These are phyloP conservation scores for Barnettozyma hawaiiensis DNA, from an alignment of 1,139 yeast species.

Conservation along the genomic window DNA sequence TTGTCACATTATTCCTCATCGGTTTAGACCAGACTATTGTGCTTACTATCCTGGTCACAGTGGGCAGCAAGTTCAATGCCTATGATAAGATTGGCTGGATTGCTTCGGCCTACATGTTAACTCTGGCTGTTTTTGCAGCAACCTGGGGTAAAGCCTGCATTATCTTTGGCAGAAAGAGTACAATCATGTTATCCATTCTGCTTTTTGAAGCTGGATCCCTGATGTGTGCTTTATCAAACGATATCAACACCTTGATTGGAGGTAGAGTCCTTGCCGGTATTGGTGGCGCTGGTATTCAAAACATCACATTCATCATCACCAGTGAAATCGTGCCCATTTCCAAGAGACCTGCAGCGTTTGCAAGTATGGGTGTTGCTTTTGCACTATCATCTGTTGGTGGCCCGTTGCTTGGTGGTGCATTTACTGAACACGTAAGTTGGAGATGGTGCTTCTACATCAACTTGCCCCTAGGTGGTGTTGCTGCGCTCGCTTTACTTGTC, in stretches of 20 bases:
- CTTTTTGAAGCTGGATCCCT: constrained; percentile 62
- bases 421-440: constrained; percentile 59
- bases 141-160: constrained; percentile 59
- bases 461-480: constrained; percentile 60
- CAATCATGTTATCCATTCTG: constrained; percentile 43
- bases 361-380: constrained; percentile 47
- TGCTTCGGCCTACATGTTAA: constrained; percentile 52
- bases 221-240: constrained; percentile 49
- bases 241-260: constrained; percentile 58
- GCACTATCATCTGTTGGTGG: constrained; percentile 56
- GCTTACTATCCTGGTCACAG: constrained; percentile 49
- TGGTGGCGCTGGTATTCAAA: constrained; percentile 68
- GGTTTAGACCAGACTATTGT: constrained; percentile 70
- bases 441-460: constrained; percentile 77
- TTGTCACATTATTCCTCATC: constrained; percentile 48
- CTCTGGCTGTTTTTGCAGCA: constrained; percentile 53
- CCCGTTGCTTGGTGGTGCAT: constrained; percentile 66
- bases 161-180: constrained; percentile 54
- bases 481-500: constrained; percentile 39
- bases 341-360: constrained; percentile 48
- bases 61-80: constrained; percentile 48
- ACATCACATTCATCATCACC: constrained; percentile 52
- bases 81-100: constrained; percentile 59
- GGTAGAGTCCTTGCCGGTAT: constrained; percentile 68
- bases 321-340: constrained; percentile 58